Conservation (phyloP, 2,329 filamentous ascomycete species). For the Cercospora sp. region DNA sequence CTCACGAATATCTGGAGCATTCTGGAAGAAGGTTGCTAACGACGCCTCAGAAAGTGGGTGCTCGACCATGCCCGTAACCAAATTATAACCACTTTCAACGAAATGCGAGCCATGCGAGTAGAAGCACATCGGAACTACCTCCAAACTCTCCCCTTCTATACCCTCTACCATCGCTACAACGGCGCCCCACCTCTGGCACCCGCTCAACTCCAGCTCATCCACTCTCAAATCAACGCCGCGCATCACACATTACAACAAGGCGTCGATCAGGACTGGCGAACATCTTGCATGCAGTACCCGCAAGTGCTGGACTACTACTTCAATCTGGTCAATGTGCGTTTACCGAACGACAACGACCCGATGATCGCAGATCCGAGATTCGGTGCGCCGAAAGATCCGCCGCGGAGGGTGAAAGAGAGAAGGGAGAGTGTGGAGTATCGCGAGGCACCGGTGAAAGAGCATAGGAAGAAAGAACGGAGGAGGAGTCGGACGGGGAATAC, state of each 20-base stretch:
- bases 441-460: conserved; percentile 20
- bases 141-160: conserved; percentile 48
- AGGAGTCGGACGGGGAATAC: conserved; percentile 29
- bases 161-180: conserved; percentile 48
- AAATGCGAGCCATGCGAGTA: conserved; percentile 44
- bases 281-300: conserved; percentile 72
- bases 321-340: conserved; percentile 64
- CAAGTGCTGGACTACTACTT: conserved; percentile 83
- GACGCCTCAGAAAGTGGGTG: conserved; percentile 46
- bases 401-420: conserved; percentile 26
- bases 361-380: conserved; percentile 41
- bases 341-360: conserved; percentile 58
- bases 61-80: conserved; percentile 48
- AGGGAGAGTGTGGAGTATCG: conserved; percentile 29
- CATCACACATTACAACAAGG: conserved; percentile 68
- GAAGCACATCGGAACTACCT: conserved; percentile 47
- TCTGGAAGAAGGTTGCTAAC: not conserved
- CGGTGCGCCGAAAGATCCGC: conserved; percentile 21
- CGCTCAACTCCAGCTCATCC: conserved; percentile 43
- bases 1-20: not conserved
- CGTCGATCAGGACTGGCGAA: conserved; percentile 77
- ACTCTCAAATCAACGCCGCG: conserved; percentile 61
- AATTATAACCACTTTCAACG: conserved; percentile 47
- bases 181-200: conserved; percentile 48
- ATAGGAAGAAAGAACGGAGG: conserved; percentile 29